These are phyloP conservation scores for Alternaria longipes DNA, from an alignment of 2,329 filamentous ascomycete species.

Conservation along the genomic window DNA sequence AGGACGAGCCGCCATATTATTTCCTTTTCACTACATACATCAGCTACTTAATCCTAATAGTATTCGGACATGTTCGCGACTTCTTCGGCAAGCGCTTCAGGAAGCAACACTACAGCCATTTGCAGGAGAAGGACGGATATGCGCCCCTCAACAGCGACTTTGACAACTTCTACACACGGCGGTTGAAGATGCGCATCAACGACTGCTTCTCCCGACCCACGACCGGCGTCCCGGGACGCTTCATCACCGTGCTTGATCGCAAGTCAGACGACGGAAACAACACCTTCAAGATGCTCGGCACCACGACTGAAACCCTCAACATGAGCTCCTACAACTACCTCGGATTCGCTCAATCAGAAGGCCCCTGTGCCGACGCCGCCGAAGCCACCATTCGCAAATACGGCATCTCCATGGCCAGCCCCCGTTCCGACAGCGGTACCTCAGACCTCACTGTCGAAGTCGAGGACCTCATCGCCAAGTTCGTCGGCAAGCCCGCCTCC, in stretches of 20 bases:
- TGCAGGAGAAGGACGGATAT: conserved; percentile 86
- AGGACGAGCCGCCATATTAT: conserved; percentile 97
- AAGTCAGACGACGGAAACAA: conserved; percentile 91
- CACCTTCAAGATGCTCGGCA: conserved; percentile 88
- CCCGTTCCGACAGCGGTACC: conserved; percentile 84
- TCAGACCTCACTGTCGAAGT: conserved; percentile 89
- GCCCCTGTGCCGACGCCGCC: conserved; percentile 91
- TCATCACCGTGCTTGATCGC: conserved; percentile 91
- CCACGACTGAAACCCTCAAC: conserved; percentile 92
- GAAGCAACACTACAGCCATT: conserved; percentile 83
- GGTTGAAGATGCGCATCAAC: conserved; percentile 92
- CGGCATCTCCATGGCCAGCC: conserved; percentile 82
- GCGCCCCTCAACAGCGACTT: conserved; percentile 97
- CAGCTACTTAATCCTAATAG: conserved; percentile 94
- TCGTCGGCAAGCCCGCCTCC: conserved; percentile 91
- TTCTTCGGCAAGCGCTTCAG: conserved; percentile 98
- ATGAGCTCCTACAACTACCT: conserved; percentile 99
- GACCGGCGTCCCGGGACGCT: conserved; percentile 92
- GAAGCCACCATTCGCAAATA: conserved; percentile 87
- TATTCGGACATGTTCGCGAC: conserved; percentile 93
- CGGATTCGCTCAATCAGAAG: conserved; percentile 96
- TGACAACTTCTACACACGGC: conserved; percentile 95
- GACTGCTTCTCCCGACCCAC: conserved; percentile 95
- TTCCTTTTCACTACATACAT: conserved; percentile 98
- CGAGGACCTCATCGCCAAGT: conserved; percentile 85